phyloP scores from a whole-genome alignment of 768 basidiomycete genomes.

The Lentinula guzmanii region DNA sequence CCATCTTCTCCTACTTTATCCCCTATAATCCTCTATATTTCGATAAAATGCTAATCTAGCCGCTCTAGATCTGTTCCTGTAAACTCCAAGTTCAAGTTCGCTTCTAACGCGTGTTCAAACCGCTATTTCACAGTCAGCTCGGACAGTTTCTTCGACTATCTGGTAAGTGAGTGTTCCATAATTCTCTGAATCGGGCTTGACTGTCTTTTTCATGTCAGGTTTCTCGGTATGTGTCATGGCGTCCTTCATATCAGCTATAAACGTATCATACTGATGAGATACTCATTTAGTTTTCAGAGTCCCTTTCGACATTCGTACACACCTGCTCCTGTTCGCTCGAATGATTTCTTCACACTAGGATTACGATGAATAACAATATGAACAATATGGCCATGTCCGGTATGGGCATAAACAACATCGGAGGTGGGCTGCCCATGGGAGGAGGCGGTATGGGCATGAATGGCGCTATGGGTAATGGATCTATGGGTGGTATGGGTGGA shows the following conservation, averaged over 20 bases:
- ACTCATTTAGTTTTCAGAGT: background rate
- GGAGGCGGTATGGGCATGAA: background rate
- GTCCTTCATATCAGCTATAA: background rate
- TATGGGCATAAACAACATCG: slow-evolving; percentile 4
- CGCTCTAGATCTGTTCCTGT: background rate
- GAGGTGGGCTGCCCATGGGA: background rate
- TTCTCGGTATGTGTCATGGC: background rate
- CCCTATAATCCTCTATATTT: background rate
- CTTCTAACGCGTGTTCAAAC: background rate
- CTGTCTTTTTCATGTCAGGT: background rate
- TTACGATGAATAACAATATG: slow-evolving; percentile 6
- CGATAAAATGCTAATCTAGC: background rate
- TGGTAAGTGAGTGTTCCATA: background rate
- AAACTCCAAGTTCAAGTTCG: background rate
- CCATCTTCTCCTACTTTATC: background rate
- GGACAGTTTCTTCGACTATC: background rate
- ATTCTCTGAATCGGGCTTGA: background rate
- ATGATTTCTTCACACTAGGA: background rate
- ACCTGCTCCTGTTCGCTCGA: background rate
- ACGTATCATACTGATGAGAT: background rate
- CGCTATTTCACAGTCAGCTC: background rate
- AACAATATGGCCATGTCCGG: slow-evolving; percentile 4
- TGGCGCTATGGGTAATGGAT: background rate
- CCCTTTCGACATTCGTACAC: background rate
- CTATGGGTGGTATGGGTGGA: slow-evolving; percentile 2